Evolutionary conservation across 352 stramenopile species (phyloP), one percentile per base, ranked within the genome.

Genomic region (Blastocystis sp.): DNA sequence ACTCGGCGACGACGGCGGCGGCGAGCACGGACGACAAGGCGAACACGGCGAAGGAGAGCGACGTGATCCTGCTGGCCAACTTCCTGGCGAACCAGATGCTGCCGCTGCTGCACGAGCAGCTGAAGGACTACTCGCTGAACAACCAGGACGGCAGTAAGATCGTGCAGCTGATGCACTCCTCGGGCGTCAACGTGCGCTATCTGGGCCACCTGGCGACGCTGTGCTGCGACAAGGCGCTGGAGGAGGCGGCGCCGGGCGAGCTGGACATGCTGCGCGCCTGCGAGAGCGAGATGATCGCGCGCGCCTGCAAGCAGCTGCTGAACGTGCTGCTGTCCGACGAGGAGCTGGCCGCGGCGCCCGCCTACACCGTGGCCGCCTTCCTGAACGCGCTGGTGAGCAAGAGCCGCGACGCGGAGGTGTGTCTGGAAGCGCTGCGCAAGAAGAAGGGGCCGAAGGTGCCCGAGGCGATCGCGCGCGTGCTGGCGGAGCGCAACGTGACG

Each of bases 121-220:
- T 81, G 21, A 19, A 40, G 10, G 52, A 62, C 11, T 34, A 66
- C 45, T n/a, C 70, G 24, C 62, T 87, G 38, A 77, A 74, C 65
- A 77, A 76, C 65, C 77, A 74, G 62, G 77, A 87, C 57, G 59
- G 77, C 43, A 76, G 65, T 19, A 87, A 87, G 65, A 48, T 87
- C 11, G 65, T 76, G 21, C 62, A 76, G 42, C 24, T 76, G 21
- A 76, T 87, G 77, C 77, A 87, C 65, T 57, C 77, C 43, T 77
- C 62, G 28, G 77, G 77, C 14, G 42, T 87, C 10, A 87, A 87
- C 38, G 24, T 87, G n/a, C 62, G 77, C 52, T 87, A 87, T 1
- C 77, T 87, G 28, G 77, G 77, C 52, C 10, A 61, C 9, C n/a
- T 87, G 11, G 77, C 77, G 3, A 63, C 11, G 11, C 65, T 87